Percentiles rank a stretch among this genome's conserved stretches.
Evolutionary conservation across 768 basidiomycete species (phyloP).

Genomic region (Tricholoma saponaceum): DNA sequence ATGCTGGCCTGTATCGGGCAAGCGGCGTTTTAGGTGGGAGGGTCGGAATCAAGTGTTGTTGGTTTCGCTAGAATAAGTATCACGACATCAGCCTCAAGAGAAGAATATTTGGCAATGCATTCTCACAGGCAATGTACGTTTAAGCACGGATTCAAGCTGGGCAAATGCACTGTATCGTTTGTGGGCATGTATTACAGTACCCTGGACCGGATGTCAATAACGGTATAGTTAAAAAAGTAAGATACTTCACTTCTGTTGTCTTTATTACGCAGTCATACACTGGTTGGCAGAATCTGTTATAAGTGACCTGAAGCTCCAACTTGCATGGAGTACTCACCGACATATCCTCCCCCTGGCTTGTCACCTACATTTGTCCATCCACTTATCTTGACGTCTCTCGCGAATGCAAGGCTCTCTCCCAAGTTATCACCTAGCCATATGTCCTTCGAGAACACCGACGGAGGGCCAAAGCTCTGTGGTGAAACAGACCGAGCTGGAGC

Average conservation of each 20-base stretch:
- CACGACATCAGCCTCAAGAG: neutral
- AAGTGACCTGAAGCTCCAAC: neutral
- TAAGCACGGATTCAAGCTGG: slow-evolving; percentile 44
- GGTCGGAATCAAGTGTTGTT: slow-evolving; percentile 49
- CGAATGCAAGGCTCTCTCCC: slow-evolving; percentile 51
- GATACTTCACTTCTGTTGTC: slow-evolving; percentile 46
- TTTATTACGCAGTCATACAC: slow-evolving; percentile 71
- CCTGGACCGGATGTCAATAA: slow-evolving; percentile 27
- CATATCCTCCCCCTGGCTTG: slow-evolving; percentile 55
- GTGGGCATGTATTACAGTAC: slow-evolving; percentile 59
- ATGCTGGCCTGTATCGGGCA: slow-evolving; percentile 61
- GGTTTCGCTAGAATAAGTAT: slow-evolving; percentile 2
- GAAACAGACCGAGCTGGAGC: slow-evolving; percentile 18
- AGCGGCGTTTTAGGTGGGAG: slow-evolving; percentile 70
- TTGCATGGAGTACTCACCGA: slow-evolving; percentile 38
- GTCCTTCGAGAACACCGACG: slow-evolving; percentile 62
- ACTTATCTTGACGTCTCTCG: slow-evolving; percentile 58
- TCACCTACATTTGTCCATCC: slow-evolving; percentile 78
- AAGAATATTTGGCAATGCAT: neutral
- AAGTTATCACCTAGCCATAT: slow-evolving; percentile 67
- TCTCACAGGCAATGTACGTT: slow-evolving; percentile 50
- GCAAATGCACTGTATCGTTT: slow-evolving; percentile 69
- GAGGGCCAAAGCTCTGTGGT: slow-evolving; percentile 27
- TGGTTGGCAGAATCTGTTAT: slow-evolving; percentile 11
- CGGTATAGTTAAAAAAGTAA: neutral